Evolutionary conservation across 1,284 basidiomycete genomes (phyloP).

Genomic region (Abortiporus biennis): DNA sequence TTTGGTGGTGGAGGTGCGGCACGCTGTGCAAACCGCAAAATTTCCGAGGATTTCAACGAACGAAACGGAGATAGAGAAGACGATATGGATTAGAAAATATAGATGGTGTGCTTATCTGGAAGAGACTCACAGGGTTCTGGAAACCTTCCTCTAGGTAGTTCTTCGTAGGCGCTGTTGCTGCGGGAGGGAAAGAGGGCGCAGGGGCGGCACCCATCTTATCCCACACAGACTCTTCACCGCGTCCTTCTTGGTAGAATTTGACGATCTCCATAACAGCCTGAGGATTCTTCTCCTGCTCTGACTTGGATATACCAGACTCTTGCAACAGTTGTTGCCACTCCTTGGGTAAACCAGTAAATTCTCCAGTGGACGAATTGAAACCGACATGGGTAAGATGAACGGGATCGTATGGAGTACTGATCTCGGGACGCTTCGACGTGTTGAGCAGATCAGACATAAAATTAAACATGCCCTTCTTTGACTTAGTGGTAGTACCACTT

Average conservation of each 20-base stretch:
- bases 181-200: conserved; percentile 18
- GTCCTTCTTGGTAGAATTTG: conserved; percentile 92
- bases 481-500: conserved; percentile 59
- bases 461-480: conserved; percentile 70
- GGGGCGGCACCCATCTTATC: conserved; percentile 66
- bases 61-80: conserved; percentile 2
- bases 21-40: conserved; percentile 28
- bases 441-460: conserved; percentile 78
- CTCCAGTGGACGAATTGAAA: conserved; percentile 97
- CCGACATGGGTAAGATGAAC: conserved; percentile 99
- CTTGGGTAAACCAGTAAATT: conserved; percentile 96
- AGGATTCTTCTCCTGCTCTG: conserved; percentile 96
- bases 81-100: too few species aligned
- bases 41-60: neutral
- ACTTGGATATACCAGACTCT: conserved; percentile 92
- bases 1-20: conserved; percentile 49
- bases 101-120: too few species aligned
- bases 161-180: conserved; percentile 11
- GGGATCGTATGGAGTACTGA: conserved; percentile 98
- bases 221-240: conserved; percentile 63
- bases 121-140: conserved; percentile 43
- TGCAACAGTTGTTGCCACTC: conserved; percentile 99
- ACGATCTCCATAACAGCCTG: conserved; percentile 99
- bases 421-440: conserved; percentile 75
- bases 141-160: conserved; percentile 37